phyloP scores from a whole-genome alignment of 306 rosid genomes.

The Alnus rubra region DNA sequence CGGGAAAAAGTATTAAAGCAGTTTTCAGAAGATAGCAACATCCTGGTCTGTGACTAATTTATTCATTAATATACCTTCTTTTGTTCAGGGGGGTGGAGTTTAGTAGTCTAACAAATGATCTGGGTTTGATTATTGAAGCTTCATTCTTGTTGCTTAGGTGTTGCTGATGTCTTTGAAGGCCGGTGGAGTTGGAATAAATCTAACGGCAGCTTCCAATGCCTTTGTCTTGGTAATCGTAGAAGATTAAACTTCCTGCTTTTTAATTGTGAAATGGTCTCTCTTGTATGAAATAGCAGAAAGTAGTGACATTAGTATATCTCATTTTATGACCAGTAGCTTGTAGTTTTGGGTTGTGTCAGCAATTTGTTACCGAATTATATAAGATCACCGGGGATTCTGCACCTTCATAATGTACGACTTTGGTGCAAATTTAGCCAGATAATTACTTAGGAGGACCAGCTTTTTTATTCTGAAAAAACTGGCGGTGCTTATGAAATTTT shows the following conservation, averaged over 20 bases:
- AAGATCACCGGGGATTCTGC: background rate
- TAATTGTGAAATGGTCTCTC: constrained; percentile 21
- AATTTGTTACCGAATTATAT: background rate
- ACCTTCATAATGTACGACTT: background rate
- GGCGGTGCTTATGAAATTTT: background rate
- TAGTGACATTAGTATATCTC: constrained; percentile 4
- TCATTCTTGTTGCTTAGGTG: constrained; percentile 58
- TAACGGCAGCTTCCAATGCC: constrained; percentile 96
- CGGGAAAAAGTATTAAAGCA: constrained; percentile 83
- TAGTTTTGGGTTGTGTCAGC: background rate
- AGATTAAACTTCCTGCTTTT: constrained; percentile 26
- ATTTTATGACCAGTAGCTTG: background rate
- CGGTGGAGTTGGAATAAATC: constrained; percentile 97
- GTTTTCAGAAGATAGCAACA: constrained; percentile 76
- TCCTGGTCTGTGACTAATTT: constrained; percentile 49
- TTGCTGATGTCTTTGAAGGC: constrained; percentile 96
- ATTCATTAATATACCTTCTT: constrained; percentile 9
- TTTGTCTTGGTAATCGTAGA: constrained; percentile 78
- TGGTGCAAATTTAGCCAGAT: background rate
- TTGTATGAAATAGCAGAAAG: constrained; percentile 10
- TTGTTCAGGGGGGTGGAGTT: constrained; percentile 14
- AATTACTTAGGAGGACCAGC: background rate
- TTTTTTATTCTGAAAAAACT: background rate
- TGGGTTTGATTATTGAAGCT: constrained; percentile 24
- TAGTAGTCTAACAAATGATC: constrained; percentile 18